A percentile compares a stretch with the other conserved stretches of the same genome.
Conservation (phyloP, 2,329 filamentous ascomycete genomes). For the Nemania sp. region DNA sequence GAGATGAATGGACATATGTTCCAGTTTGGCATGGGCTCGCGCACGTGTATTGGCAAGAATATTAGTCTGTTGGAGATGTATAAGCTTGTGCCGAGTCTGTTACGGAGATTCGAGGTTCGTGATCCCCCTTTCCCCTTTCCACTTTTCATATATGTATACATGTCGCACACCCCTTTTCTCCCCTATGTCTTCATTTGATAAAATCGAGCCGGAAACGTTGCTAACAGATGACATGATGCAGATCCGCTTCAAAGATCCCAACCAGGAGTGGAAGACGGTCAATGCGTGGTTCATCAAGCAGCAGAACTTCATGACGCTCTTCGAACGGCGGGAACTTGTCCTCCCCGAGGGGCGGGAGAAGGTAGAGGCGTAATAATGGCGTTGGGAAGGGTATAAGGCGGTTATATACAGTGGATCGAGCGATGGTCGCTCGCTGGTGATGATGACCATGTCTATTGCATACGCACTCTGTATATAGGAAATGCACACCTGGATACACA, state of each 20-base stretch:
- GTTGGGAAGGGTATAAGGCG: too few species aligned
- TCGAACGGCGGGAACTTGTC: conserved; percentile 49
- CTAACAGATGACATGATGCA: conserved; percentile 31
- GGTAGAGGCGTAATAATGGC: not conserved
- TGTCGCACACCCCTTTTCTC: not conserved
- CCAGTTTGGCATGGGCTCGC: conserved; percentile 71
- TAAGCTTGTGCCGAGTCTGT: conserved; percentile 62
- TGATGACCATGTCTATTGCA: not conserved
- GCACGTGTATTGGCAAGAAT: conserved; percentile 73
- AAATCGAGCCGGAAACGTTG: not conserved
- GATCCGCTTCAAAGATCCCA: conserved; percentile 58
- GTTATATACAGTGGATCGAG: not conserved
- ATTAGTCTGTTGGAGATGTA: conserved; percentile 66
- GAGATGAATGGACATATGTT: conserved; percentile 73
- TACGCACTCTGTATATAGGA: not conserved
- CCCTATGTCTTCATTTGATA: not conserved
- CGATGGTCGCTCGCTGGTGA: too few species aligned
- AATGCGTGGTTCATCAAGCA: conserved; percentile 69
- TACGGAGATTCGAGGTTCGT: conserved; percentile 65
- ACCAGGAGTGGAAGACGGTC: conserved; percentile 59
- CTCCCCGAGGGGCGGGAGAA: conserved; percentile 35
- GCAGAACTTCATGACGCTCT: conserved; percentile 54
- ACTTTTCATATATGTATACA: not conserved
- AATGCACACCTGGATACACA: not conserved
- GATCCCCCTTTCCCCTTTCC: not conserved